Percentiles rank a stretch among this genome's conserved stretches.
Conservation (phyloP, 2,329 filamentous ascomycete genomes). For the Byssoonygena ceratinophila region DNA sequence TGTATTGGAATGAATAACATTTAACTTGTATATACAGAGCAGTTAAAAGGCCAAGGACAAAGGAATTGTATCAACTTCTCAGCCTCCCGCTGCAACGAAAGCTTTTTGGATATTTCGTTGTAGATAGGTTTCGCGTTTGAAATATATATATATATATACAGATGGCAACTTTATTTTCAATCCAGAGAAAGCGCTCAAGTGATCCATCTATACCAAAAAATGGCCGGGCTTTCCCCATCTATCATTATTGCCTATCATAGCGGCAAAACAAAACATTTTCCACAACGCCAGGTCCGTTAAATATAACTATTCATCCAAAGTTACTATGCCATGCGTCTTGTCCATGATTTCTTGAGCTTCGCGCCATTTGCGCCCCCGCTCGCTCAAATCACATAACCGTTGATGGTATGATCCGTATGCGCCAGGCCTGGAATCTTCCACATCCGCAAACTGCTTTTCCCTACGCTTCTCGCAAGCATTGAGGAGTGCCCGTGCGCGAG, state of each 20-base stretch:
- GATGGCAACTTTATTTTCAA: no score
- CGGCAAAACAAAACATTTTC: no score
- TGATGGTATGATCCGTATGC: slow-evolving; percentile 22
- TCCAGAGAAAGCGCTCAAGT: no score
- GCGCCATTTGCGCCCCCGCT: slow-evolving; percentile 51
- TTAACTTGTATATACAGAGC: no score
- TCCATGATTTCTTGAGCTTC: slow-evolving; percentile 45
- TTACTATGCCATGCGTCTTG: slow-evolving; percentile 31
- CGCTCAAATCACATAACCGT: slow-evolving; percentile 39
- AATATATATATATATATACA: no score
- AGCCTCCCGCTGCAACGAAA: no score
- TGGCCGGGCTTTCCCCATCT: no score
- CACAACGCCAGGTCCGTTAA: not conserved
- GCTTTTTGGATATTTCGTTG: no score
- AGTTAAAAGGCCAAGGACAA: not conserved
- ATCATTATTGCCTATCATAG: not conserved
- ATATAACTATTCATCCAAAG: not conserved
- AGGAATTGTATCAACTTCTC: no score
- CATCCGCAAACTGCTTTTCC: slow-evolving; percentile 32
- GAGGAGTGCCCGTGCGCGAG: slow-evolving; percentile 46
- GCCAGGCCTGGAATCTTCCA: slow-evolving; percentile 31
- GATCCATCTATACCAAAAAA: no score
- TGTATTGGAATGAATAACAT: not conserved
- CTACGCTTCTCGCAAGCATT: slow-evolving; percentile 47
- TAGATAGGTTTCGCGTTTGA: no score